These are phyloP conservation scores for Fusarium nurragi DNA, from an alignment of 2,329 filamentous ascomycete genomes.

Conservation along the genomic window DNA sequence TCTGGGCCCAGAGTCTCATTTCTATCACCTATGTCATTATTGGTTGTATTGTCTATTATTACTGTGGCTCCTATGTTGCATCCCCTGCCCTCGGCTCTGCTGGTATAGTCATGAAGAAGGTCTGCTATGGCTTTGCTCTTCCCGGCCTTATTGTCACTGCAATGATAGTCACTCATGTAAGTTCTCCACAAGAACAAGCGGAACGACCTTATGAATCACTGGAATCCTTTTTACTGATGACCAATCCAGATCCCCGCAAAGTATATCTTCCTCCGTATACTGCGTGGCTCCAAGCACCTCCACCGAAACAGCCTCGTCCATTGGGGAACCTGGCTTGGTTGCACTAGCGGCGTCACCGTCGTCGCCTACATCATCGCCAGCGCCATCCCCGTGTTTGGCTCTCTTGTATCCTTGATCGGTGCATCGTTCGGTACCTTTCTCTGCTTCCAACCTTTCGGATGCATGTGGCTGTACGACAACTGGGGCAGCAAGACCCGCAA, in stretches of 20 bases:
- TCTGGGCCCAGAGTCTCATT: slow-evolving; percentile 42
- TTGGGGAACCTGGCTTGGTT: slow-evolving; percentile 45
- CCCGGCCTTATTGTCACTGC: slow-evolving; percentile 45
- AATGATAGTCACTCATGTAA: slow-evolving; percentile 44
- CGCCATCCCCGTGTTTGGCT: slow-evolving; percentile 27
- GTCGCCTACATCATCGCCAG: slow-evolving; percentile 34
- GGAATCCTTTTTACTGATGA: not conserved
- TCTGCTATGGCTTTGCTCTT: slow-evolving; percentile 54
- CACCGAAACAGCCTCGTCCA: slow-evolving; percentile 41
- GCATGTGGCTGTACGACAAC: slow-evolving; percentile 36
- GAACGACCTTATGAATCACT: no score
- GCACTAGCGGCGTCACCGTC: slow-evolving; percentile 15
- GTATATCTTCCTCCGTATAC: slow-evolving; percentile 45
- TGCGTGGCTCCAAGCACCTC: slow-evolving; percentile 46
- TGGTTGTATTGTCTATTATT: slow-evolving; percentile 56
- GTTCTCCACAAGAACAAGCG: slow-evolving; percentile 1
- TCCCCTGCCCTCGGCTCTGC: slow-evolving; percentile 59
- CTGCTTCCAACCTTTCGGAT: slow-evolving; percentile 33
- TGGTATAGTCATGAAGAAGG: slow-evolving; percentile 53
- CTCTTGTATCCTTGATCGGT: slow-evolving; percentile 29
- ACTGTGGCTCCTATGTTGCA: slow-evolving; percentile 56
- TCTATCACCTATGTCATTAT: slow-evolving; percentile 49
- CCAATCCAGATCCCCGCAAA: slow-evolving; percentile 36
- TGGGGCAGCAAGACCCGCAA: not conserved
- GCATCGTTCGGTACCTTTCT: slow-evolving; percentile 32